Base-by-base conservation (phyloP, 1,284 basidiomycete genomes). In the Limonomyces culmigenus region DNA sequence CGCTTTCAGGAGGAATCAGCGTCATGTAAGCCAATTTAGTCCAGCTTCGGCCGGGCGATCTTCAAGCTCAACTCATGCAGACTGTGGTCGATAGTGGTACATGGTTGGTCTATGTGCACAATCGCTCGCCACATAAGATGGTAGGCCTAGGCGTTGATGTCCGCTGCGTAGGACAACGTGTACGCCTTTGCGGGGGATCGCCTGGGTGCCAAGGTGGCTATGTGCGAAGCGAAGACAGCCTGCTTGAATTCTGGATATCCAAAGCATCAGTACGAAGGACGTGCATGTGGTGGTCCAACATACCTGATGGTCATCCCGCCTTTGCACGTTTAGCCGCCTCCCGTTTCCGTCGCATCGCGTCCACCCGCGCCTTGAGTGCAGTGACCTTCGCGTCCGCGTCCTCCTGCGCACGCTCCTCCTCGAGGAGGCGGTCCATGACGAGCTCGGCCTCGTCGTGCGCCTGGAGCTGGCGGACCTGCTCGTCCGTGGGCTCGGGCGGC, bases 341-440 rank as follows among this genome's bases (percentile, higher is more conserved):
- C 32, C 76, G 59, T 49, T 60, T 67, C 49, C 60, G 60, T 47
- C 67, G 70, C 44, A 83, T 51, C 4, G 67, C 62, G 36, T 78
- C 76, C 27, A 85, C 48, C 44, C 63, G 64, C 25, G 56, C 67
- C 55, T 76, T 84, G 55, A 86, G 62, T 32, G 63, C 44, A 10
- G 52, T 51, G 3, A 85, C 81, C 39, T 70, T 71, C 56, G 72
- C 72, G 50, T 86, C 83, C 12, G 79, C 83, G 50, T 86, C 81
- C 50, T 86, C 83, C 58, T 86, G 81, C 17, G 73, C 75, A 38
- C 71, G 63, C 50, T 86, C 81, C 55, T 86, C 81, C 30, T 85
- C 80, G 46, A 83, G 41, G 35, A 86, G 49, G 41, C 78, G 63
- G 50, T 85, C 81, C 74, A 86, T 80, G 35, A 85, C 85, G 40